A percentile compares a stretch with the other conserved stretches of the same genome.
phyloP scores from a whole-genome alignment of 139 green algal species.

The Chlorella sp. region DNA sequence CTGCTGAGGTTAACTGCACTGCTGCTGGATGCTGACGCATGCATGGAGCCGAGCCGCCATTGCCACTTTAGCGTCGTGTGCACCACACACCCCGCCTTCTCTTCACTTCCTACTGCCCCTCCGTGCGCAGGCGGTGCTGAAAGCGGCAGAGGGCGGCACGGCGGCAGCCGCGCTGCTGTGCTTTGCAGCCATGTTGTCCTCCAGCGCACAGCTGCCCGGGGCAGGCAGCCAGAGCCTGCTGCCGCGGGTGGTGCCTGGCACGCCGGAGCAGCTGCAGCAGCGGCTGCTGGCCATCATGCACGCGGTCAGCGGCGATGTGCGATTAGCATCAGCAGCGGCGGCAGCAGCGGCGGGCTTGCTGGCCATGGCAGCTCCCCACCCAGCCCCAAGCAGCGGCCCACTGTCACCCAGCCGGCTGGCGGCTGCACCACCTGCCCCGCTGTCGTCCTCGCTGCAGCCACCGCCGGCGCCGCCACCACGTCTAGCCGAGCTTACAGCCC shows the following conservation, averaged over 20 bases:
- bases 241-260: neutral
- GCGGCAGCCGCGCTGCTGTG: constrained; percentile 10
- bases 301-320: neutral
- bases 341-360: neutral
- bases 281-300: constrained; percentile 16
- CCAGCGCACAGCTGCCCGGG: neutral
- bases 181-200: neutral
- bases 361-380: neutral
- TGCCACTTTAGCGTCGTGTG: too few species aligned
- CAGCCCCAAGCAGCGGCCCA: neutral
- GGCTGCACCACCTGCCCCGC: neutral
- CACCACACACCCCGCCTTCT: too few species aligned
- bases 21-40: too few species aligned
- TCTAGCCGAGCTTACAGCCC: neutral
- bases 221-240: neutral
- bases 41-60: too few species aligned
- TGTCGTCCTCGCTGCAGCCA: neutral
- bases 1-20: too few species aligned
- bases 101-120: neutral
- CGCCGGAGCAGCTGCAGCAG: neutral
- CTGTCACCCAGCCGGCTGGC: neutral
- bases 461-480: neutral
- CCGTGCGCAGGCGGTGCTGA: neutral
- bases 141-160: neutral
- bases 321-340: neutral